Conservation (phyloP, 768 basidiomycete species). For the Leccinum subgranulosum region DNA sequence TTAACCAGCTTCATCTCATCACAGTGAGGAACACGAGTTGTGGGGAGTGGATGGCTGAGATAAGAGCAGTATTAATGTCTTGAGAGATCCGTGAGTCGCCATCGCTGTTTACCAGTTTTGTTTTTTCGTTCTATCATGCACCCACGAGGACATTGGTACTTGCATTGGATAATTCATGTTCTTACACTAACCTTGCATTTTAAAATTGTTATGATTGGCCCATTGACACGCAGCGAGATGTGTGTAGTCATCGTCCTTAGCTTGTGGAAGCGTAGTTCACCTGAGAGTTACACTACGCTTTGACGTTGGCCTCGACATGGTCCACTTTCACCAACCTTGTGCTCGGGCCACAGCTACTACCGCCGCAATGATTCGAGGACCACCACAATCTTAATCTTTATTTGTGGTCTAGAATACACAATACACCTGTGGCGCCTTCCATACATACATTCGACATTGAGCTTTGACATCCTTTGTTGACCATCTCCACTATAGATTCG, state of each 20-base stretch:
- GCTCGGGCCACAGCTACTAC: not conserved
- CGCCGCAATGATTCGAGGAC: not conserved
- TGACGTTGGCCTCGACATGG: not conserved
- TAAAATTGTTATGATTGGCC: conserved; percentile 1
- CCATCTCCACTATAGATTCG: not conserved
- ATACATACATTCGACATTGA: not conserved
- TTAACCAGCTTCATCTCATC: conserved; percentile 23
- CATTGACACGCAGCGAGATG: not conserved
- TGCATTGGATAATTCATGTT: not conserved
- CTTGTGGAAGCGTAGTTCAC: not conserved
- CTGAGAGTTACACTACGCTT: not conserved
- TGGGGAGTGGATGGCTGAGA: conserved; percentile 28
- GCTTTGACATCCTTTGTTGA: conserved; percentile 5
- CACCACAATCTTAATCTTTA: not conserved
- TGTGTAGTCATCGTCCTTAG: conserved; percentile 1
- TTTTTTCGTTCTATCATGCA: not conserved
- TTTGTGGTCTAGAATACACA: conserved; percentile 1
- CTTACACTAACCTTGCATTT: not conserved
- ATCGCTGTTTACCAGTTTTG: not conserved
- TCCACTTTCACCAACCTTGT: not conserved
- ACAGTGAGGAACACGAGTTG: conserved; percentile 25
- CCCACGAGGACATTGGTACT: conserved; percentile 3
- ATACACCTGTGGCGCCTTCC: not conserved
- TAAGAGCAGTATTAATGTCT: conserved; percentile 17
- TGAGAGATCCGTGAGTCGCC: conserved; percentile 14